phyloP scores from a whole-genome alignment of 768 basidiomycete genomes.

The Lanmaoa pseudosensibilis region DNA sequence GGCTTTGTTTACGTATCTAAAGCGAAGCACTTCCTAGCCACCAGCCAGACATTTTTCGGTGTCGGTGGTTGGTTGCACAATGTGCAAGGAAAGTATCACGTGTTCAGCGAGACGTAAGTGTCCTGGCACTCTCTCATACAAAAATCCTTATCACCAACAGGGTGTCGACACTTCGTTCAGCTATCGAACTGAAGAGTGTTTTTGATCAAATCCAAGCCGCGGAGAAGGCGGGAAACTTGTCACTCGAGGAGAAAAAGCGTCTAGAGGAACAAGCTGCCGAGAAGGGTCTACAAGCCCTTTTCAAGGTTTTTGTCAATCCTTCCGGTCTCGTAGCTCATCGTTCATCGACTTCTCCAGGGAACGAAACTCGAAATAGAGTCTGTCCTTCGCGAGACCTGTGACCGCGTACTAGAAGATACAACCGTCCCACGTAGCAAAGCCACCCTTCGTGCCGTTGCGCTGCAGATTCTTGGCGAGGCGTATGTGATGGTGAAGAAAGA shows the following conservation, averaged over 20 bases:
- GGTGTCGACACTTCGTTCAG: constrained; percentile 81
- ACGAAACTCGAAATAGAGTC: constrained; percentile 91
- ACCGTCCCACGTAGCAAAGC: constrained; percentile 55
- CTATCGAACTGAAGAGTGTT: constrained; percentile 84
- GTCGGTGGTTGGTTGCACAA: constrained; percentile 94
- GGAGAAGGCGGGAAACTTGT: constrained; percentile 78
- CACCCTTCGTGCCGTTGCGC: constrained; percentile 71
- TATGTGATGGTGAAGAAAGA: constrained; percentile 73
- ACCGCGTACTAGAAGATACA: constrained; percentile 67
- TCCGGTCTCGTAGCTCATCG: neutral
- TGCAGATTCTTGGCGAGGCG: constrained; percentile 84
- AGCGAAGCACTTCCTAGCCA: constrained; percentile 79
- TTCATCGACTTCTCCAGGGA: constrained; percentile 47
- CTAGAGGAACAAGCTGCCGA: constrained; percentile 92
- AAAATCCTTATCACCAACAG: constrained; percentile 37
- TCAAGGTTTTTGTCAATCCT: constrained; percentile 63
- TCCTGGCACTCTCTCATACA: neutral
- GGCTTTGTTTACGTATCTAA: constrained; percentile 85
- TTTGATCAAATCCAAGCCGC: constrained; percentile 93
- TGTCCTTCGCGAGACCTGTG: constrained; percentile 85
- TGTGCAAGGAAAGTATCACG: constrained; percentile 89
- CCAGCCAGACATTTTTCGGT: constrained; percentile 66
- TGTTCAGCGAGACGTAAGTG: constrained; percentile 88
- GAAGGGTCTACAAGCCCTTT: constrained; percentile 86
- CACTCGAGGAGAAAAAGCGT: constrained; percentile 74